Base-by-base conservation (phyloP, 176 grass and related monocot genomes). In the Oryza officinalis region DNA sequence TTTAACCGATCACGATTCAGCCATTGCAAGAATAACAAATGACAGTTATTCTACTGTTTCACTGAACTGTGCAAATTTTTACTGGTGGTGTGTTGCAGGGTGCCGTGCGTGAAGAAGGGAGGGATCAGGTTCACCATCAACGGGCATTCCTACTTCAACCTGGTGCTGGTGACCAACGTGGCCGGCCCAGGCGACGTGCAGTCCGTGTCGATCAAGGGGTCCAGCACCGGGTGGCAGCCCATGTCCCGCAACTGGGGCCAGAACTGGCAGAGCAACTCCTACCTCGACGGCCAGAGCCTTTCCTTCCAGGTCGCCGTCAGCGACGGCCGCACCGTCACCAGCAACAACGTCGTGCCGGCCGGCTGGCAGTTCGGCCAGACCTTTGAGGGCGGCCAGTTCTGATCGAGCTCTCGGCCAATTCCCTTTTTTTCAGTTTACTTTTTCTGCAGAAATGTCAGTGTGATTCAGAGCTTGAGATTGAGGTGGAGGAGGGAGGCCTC, bases 181-280 rank as follows among this genome's bases (percentile, higher is more conserved):
- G 94, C 83, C 65, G 92, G 94, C 67, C 86, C 94, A 71, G 94
- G 94, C 13, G 94, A 97, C 44, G 83, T 92, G 79, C 79, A 45
- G 10, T 68, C 92, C 22, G 94, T 92, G 8, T 87, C 94, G 7
- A 97, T 97, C 89, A 97, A 94, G 83, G 92, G 94, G 1, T 94
- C 94, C 33, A 83, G 54, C 67, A 84, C 75, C 1, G 91, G 84
- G 14, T 97, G 94, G 94, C 94, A 94, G 83, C 66, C 91, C 43
- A 97, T 97, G 94, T 89, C 94, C 0, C 78, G 94, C 2, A 97
- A 97, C 81, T 97, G 91, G 94, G 94, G 94, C 17, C 94, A 97
- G 84, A 97, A 97, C 84, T 97, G 94, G 94, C 94, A 97, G 91
- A 97, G 94, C 89, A 97, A 97, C 87, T 67, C 87, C 5, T n/a